Base-by-base conservation (phyloP, 768 basidiomycete species). In the Megacollybia marginata region DNA sequence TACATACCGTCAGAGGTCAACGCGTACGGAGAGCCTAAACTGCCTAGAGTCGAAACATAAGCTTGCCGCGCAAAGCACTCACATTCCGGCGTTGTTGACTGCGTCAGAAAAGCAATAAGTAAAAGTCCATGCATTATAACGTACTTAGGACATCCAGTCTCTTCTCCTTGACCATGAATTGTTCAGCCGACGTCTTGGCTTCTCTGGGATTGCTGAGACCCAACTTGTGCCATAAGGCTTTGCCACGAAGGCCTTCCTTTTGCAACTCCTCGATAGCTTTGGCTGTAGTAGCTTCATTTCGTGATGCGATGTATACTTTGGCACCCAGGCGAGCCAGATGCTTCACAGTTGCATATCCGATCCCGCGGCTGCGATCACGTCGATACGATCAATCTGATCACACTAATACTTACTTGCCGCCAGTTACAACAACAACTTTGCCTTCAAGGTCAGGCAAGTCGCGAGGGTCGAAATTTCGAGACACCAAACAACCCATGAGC, bases 61-160 rank as follows among this genome's bases (percentile, higher is more conserved):
- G 20, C 9, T 46, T 38, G 32, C 32, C 23, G 42, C 36, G 28
- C 16, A 12, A 35, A 5, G 31, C 13, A 11, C 32, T 36, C 51
- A 80, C 81, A 69, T 49, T 15, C 62, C 76, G 23, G 77, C 80
- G 51, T 83, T 83, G 53, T 80, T 80, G 20, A 82, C 80, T 80
- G 18, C 19, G 23, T 18, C n/a, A n/a, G n/a, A n/a, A n/a, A n/a
- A 7, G 53, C 35, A 52, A 31, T 28, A 28, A 3, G 23, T 28
- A 28, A 6, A 6, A 28, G 23, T 28, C 23, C 23, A 6, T 28
- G 9, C 43, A 16, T 13, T 10, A 11, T 33, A 2, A 66, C 73
- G 53, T 51, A 80, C 81, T 54, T 15, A 84, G 56, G 7, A 82
- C 65, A 55, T 85, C 82, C 49, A 85, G 56, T 28, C 80, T 67